These are phyloP conservation scores for Orobanche coerulescens DNA, from an alignment of 257 asterid species.

Conservation along the genomic window DNA sequence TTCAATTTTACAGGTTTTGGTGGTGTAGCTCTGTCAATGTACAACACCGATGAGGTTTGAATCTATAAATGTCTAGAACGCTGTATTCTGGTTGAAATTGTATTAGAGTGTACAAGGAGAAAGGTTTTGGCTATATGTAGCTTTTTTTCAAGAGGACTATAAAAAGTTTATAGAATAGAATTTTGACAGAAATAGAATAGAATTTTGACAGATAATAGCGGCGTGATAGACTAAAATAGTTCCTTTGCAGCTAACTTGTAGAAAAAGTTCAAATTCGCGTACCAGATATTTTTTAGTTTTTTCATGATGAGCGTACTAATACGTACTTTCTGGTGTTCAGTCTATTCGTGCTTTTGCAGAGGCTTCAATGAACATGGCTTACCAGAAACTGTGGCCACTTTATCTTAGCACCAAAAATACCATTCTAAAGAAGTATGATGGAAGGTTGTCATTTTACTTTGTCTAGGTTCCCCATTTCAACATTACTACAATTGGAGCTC, in stretches of 20 bases:
- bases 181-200: neutral
- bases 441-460: slow-evolving; percentile 50
- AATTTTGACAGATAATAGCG: neutral
- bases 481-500: slow-evolving; percentile 4
- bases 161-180: no score
- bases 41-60: slow-evolving; percentile 64
- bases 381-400: slow-evolving; percentile 89
- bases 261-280: no score
- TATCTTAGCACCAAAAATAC: slow-evolving; percentile 99
- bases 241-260: neutral
- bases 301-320: slow-evolving; percentile 11
- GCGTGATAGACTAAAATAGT: neutral
- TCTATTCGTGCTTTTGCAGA: slow-evolving; percentile 84
- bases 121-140: no score
- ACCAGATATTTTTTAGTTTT: neutral
- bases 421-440: slow-evolving; percentile 88
- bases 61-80: slow-evolving; percentile 7
- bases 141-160: no score
- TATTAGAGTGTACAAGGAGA: no score
- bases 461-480: slow-evolving; percentile 5
- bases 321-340: slow-evolving; percentile 34
- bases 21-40: slow-evolving; percentile 70
- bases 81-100: slow-evolving; percentile 5
- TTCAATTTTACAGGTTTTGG: slow-evolving; percentile 50
- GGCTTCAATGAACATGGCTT: slow-evolving; percentile 94